Percentiles rank a stretch among this genome's conserved stretches.
These are phyloP conservation scores for Verbascum thapsus DNA, from an alignment of 257 asterid genomes.

Conservation along the genomic window DNA sequence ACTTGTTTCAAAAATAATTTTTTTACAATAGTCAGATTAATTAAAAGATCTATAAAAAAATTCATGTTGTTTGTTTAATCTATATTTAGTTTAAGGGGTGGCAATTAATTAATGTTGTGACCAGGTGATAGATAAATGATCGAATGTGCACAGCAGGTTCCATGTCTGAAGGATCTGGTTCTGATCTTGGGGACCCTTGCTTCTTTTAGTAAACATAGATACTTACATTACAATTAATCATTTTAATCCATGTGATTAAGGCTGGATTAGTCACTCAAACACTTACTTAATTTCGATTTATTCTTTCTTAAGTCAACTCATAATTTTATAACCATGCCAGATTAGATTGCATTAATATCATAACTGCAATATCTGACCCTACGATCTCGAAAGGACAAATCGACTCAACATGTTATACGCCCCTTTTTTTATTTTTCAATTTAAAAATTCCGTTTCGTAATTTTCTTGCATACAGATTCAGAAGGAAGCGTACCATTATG, in stretches of 20 bases:
- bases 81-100: not conserved
- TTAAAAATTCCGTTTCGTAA: not conserved
- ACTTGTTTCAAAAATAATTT: constrained; percentile 1
- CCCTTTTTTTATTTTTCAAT: not conserved
- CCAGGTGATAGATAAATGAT: constrained; percentile 4
- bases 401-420: constrained; percentile 1
- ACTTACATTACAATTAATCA: not conserved
- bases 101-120: not conserved
- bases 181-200: constrained; percentile 18
- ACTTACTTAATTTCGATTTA: constrained; percentile 5
- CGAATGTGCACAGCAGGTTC: not conserved
- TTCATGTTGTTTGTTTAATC: not conserved
- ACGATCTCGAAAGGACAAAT: constrained; percentile 24
- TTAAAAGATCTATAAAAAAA: constrained; percentile 3
- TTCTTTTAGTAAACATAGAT: not conserved
- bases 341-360: constrained; percentile 21
- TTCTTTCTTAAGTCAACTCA: constrained; percentile 33
- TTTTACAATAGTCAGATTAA: no score
- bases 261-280: not conserved
- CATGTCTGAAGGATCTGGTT: constrained; percentile 25
- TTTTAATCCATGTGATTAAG: constrained; percentile 9
- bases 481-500: constrained; percentile 66
- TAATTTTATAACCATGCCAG: constrained; percentile 23
- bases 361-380: constrained; percentile 27
- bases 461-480: constrained; percentile 39